These are phyloP conservation scores for Penicillium verrucosum DNA, from an alignment of 2,329 filamentous ascomycete species.

Conservation along the genomic window DNA sequence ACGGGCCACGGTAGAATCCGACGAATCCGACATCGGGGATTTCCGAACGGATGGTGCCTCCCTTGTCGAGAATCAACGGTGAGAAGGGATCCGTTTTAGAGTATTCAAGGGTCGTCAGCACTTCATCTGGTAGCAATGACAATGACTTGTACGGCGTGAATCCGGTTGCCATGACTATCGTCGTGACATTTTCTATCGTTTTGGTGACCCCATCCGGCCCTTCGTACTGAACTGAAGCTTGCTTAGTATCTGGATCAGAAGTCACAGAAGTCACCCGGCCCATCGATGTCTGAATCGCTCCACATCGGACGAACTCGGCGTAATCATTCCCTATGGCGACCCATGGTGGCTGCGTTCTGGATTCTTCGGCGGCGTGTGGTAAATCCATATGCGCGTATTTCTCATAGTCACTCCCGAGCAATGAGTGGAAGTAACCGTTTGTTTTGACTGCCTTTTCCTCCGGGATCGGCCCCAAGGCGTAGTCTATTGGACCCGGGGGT, in stretches of 20 bases:
- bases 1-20: constrained; percentile 78
- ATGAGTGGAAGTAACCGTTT: constrained; percentile 48
- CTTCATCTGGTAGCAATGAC: constrained; percentile 58
- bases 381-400: constrained; percentile 38
- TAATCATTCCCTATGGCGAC: constrained; percentile 71
- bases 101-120: constrained; percentile 58
- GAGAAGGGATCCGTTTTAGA: constrained; percentile 54
- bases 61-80: constrained; percentile 66
- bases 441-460: constrained; percentile 54
- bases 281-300: constrained; percentile 52
- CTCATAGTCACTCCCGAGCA: constrained; percentile 48
- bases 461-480: constrained; percentile 63
- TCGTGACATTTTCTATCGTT: constrained; percentile 57
- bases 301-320: constrained; percentile 67
- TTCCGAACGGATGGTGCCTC: constrained; percentile 59
- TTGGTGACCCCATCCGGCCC: constrained; percentile 33
- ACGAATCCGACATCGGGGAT: constrained; percentile 71
- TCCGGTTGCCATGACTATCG: constrained; percentile 71
- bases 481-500: constrained; percentile 55
- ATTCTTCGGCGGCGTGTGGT: constrained; percentile 35
- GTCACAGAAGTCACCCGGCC: constrained; percentile 38
- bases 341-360: constrained; percentile 57
- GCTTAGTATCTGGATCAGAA: neutral
- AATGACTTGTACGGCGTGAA: constrained; percentile 65
- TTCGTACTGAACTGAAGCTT: constrained; percentile 37